phyloP scores from a whole-genome alignment of 768 basidiomycete genomes.

The Dacryopinax spathularia region DNA sequence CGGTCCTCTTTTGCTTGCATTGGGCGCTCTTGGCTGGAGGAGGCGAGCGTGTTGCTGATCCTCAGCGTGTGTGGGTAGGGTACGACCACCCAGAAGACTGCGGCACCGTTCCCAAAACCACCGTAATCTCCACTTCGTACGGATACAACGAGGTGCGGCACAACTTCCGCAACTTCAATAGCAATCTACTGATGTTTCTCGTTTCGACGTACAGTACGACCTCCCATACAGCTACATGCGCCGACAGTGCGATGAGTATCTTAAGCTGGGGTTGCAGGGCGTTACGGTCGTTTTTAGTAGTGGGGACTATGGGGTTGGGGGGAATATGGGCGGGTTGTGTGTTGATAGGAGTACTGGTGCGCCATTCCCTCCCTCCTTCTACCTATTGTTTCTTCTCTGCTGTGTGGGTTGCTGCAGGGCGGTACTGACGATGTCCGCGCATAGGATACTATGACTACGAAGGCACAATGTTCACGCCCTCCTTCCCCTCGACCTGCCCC shows the following conservation, averaged over 20 bases:
- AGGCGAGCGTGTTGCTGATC: too few relatives aligned
- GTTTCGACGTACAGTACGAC: conserved; percentile 9
- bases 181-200: background rate
- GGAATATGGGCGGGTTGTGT: conserved; percentile 18
- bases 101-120: conserved; percentile 28
- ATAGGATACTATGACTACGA: background rate
- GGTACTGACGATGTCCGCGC: too few relatives aligned
- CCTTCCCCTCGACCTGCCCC: conserved; percentile 33
- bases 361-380: background rate
- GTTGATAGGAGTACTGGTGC: conserved; percentile 16
- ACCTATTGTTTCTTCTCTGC: background rate
- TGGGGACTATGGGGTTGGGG: conserved; percentile 25
- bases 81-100: conserved; percentile 21
- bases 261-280: conserved; percentile 8
- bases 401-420: too few relatives aligned
- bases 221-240: conserved; percentile 17
- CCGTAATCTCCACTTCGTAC: conserved; percentile 33
- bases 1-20: too few relatives aligned
- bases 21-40: too few relatives aligned
- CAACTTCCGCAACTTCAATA: background rate
- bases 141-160: conserved; percentile 24
- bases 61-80: too few relatives aligned
- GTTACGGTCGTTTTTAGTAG: conserved; percentile 22
- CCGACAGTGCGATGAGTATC: conserved; percentile 4
- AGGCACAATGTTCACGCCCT: conserved; percentile 36